Percentiles rank a stretch among this genome's conserved stretches.
These are phyloP conservation scores for Rhizopogon vesiculosus DNA, from an alignment of 768 basidiomycete genomes.

Conservation along the genomic window DNA sequence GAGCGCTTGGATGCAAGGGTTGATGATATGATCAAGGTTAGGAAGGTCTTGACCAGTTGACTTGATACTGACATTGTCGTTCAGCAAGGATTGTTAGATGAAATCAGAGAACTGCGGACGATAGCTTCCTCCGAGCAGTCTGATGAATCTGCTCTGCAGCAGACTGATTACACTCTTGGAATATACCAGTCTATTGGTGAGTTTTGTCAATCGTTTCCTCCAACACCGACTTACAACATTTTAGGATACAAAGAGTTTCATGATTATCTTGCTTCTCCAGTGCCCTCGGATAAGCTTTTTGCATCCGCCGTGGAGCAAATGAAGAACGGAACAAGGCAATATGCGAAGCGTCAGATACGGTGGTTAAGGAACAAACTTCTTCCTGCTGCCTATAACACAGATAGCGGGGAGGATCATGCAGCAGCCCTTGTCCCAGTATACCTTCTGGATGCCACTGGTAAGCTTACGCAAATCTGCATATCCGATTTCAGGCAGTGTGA, in stretches of 20 bases:
- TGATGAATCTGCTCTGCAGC: slow-evolving; percentile 2
- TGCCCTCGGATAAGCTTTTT: slow-evolving; percentile 39
- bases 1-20: slow-evolving; percentile 74
- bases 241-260: slow-evolving; percentile 92
- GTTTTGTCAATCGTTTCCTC: slow-evolving; percentile 4
- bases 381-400: slow-evolving; percentile 54
- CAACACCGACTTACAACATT: slow-evolving; percentile 5
- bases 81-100: slow-evolving; percentile 76
- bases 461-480: slow-evolving; percentile 8
- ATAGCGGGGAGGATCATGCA: slow-evolving; percentile 19
- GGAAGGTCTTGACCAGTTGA: neutral
- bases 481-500: neutral
- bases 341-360: slow-evolving; percentile 85
- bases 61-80: slow-evolving; percentile 1
- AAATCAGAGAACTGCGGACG: slow-evolving; percentile 56
- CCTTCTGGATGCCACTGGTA: slow-evolving; percentile 68
- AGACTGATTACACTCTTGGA: slow-evolving; percentile 68
- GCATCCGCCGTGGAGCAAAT: slow-evolving; percentile 63
- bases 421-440: slow-evolving; percentile 38
- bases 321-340: slow-evolving; percentile 85
- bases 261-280: slow-evolving; percentile 47
- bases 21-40: slow-evolving; percentile 85
- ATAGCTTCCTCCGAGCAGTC: slow-evolving; percentile 9
- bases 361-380: slow-evolving; percentile 92
- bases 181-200: slow-evolving; percentile 94